Evolutionary conservation across 257 asterid species (phyloP), one percentile per base, ranked within the genome.

Genomic region (Lycium barbarum): DNA sequence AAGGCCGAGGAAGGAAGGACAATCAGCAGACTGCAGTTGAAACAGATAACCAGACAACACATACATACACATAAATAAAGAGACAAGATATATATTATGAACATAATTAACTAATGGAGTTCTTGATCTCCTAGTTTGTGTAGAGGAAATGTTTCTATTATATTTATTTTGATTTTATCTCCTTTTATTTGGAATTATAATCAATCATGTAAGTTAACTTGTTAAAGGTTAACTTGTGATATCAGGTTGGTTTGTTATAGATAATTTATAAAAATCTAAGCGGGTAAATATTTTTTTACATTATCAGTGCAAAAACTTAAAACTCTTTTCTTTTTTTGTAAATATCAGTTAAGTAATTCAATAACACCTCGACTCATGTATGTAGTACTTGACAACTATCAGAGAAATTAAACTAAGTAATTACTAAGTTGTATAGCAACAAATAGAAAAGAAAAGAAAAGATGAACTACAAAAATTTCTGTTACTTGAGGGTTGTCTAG

Each of bases 1-100:
- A 94, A 89, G 93, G 93, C 94, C 74, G 93, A 92, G 98, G 95
- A 91, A 92, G 95, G 90, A 90, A 84, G 91, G 88, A 91, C 91
- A 83, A 81, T 85, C 85, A 66, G 45, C 90, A 73, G 80, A 20
- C 58, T 87, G 84, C 36, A 85, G 83, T 65, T 76, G 40, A 83
- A 70, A 15, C 54, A 80, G 72, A 82, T 89, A 85, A 80, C 80
- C 22, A 83, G 83, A 86, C 71, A 82, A 72, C 53, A 36, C 85
- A 85, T 79, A 86, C 84, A 26, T 26, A 85, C 70, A 55, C 80
- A 80, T 66, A 73, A 84, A 84, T 84, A 73, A 87, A 66, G 67
- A 72, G 66, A 81, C 79, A 61, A 83, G 62, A 49, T 43, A 22
- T 38, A 49, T 43, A 22, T 38, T 17, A 15, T 1, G n/a, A 35